Evolutionary conservation across 352 stramenopile genomes (phyloP).

Genomic region (Phytophthora foliorum): DNA sequence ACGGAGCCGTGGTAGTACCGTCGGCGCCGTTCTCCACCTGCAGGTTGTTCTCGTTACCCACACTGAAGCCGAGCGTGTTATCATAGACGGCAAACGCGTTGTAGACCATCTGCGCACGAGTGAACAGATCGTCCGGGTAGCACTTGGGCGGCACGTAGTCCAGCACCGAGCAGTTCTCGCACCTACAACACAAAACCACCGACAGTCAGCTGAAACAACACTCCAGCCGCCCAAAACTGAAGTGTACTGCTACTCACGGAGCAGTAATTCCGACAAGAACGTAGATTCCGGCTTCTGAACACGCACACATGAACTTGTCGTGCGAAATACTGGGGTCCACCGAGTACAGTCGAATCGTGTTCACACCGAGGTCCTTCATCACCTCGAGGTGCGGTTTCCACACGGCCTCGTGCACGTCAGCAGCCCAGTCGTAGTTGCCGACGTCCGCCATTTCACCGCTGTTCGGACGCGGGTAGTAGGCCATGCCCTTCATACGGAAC

Average conservation of each 20-base stretch:
- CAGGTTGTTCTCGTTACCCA: constrained; percentile 75
- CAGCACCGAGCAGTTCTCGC: constrained; percentile 65
- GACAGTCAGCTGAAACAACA: not conserved
- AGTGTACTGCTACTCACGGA: constrained; percentile 38
- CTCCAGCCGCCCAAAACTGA: not conserved
- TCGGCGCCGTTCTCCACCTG: constrained; percentile 35
- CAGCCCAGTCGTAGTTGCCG: constrained; percentile 66
- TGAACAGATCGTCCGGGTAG: constrained; percentile 66
- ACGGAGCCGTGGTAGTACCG: constrained; percentile 52
- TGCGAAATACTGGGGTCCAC: constrained; percentile 67
- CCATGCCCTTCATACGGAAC: constrained; percentile 81
- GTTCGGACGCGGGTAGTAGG: constrained; percentile 79
- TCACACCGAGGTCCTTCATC: constrained; percentile 68
- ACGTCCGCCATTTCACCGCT: constrained; percentile 64
- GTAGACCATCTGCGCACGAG: constrained; percentile 69
- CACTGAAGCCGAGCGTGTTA: constrained; percentile 72
- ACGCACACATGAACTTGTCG: constrained; percentile 87
- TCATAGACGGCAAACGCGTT: constrained; percentile 81
- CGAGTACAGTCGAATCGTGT: constrained; percentile 78
- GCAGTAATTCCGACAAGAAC: constrained; percentile 73
- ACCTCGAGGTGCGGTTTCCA: constrained; percentile 68
- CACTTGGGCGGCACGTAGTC: constrained; percentile 58
- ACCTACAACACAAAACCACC: constrained; percentile 35
- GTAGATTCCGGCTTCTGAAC: constrained; percentile 74
- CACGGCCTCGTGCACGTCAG: constrained; percentile 64